phyloP scores from a whole-genome alignment of 176 grass and related monocot species.

The Ananas comosus region DNA sequence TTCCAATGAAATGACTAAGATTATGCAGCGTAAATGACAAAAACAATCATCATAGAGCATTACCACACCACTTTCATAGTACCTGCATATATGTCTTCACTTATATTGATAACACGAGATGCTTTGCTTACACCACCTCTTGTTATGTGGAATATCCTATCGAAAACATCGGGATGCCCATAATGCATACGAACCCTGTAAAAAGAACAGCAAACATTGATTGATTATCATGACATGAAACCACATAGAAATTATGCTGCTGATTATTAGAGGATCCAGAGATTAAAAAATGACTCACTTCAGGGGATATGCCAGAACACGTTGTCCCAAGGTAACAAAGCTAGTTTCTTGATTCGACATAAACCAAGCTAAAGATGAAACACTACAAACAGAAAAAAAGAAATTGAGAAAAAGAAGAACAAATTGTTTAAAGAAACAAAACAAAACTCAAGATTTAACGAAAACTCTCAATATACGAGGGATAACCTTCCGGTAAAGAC shows the following conservation, averaged over 20 bases:
- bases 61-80: not conserved
- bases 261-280: conserved; percentile 2
- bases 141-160: conserved; percentile 98
- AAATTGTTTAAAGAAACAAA: conserved; percentile 15
- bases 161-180: conserved; percentile 99
- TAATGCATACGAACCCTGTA: conserved; percentile 97
- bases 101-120: conserved; percentile 95
- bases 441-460: conserved; percentile 9
- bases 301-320: conserved; percentile 71
- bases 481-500: conserved; percentile 92
- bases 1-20: not conserved
- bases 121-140: conserved; percentile 97
- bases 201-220: conserved; percentile 12
- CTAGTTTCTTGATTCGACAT: conserved; percentile 99
- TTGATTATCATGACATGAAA: conserved; percentile 16
- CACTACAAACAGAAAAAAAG: conserved; percentile 33
- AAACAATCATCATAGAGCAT: not conserved
- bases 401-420: conserved; percentile 13
- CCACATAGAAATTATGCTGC: not conserved
- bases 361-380: conserved; percentile 87
- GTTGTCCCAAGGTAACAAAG: conserved; percentile 98
- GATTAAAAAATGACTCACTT: conserved; percentile 60
- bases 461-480: not conserved
- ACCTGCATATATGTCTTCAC: conserved; percentile 98
- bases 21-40: not conserved